Base-by-base conservation (phyloP, 2,329 filamentous ascomycete species). In the Aspergillus carbonarius region DNA sequence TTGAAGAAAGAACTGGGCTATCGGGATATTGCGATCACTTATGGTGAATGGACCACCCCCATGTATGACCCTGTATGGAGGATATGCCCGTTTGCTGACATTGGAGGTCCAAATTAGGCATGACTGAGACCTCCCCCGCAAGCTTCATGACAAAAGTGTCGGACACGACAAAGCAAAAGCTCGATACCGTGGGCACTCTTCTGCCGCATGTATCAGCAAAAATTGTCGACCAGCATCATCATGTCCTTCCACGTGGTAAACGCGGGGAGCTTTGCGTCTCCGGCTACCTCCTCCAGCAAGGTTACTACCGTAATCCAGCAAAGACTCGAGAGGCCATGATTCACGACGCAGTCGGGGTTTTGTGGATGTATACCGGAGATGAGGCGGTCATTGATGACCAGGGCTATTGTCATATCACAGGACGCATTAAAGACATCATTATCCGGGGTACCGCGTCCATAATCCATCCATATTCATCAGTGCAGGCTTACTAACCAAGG, bases 11-110 rank as follows among this genome's bases (percentile, higher is more conserved):
- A 78, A 4, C 81, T 97, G 23, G 92, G 93, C 34, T 78, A 96
- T 8, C 82, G 81, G 0, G 88, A 93, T 54, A 78, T 96, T 39
- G 90, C 92, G 1, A 96, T 96, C 62, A 96, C 92, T 78, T 96
- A 96, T 73, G 25, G 25, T 27, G 25, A 27, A 27, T 27, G 25
- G 7, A 27, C 7, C 25, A 2, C 25, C 7, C 7, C 25, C 25
- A 5, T 7, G 25, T 7, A 27, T 27, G 25, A 8, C 25, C 3
- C 25, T 6, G 25, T 4, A 27, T n/a, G n/a, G 25, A 8, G 7
- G 25, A 27, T 27, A 5, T 27, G 7, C 4, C 25, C 5, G 25
- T 27, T 27, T 27, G 25, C 25, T 27, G 25, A 27, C 25, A 6
- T 27, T 27, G 25, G 25, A 6, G 25, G 25, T 7, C 1, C 25